phyloP scores from a whole-genome alignment of 2,329 filamentous ascomycete species.

The Penicillium brasilianum region DNA sequence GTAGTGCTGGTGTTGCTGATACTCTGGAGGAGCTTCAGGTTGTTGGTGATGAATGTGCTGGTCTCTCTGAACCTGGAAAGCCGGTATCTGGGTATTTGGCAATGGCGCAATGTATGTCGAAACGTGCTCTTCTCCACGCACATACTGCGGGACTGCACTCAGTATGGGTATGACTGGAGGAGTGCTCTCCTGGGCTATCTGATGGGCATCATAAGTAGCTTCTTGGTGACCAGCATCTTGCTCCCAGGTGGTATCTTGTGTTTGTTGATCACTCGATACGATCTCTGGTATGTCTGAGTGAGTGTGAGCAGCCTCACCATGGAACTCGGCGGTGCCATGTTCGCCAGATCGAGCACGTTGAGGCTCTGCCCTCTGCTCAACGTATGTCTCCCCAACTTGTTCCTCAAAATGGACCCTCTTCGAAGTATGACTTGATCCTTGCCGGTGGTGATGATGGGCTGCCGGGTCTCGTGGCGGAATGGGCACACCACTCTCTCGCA shows the following conservation, averaged over 20 bases:
- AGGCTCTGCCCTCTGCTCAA: slow-evolving; percentile 9
- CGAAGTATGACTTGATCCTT: not conserved
- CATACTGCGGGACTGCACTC: slow-evolving; percentile 52
- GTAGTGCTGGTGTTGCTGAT: not conserved
- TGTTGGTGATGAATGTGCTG: slow-evolving; percentile 20
- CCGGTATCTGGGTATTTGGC: slow-evolving; percentile 22
- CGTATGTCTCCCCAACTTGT: not conserved
- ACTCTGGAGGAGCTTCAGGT: slow-evolving; percentile 5
- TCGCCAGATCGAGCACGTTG: slow-evolving; percentile 13
- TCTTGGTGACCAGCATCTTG: slow-evolving; percentile 7
- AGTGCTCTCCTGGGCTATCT: not conserved
- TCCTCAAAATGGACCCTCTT: slow-evolving; percentile 6
- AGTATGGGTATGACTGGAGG: slow-evolving; percentile 26
- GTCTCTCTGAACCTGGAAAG: slow-evolving; percentile 16
- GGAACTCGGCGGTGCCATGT: not conserved
- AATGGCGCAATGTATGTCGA: slow-evolving; percentile 38
- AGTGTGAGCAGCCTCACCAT: slow-evolving; percentile 1
- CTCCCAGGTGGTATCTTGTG: slow-evolving; percentile 1
- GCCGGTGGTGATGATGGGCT: too few relatives aligned
- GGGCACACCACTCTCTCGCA: not conserved
- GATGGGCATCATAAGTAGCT: not conserved
- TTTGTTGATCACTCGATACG: not conserved
- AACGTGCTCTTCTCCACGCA: slow-evolving; percentile 51
- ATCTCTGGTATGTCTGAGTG: slow-evolving; percentile 10
- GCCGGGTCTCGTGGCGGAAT: not conserved